Conservation (phyloP, 2,329 filamentous ascomycete genomes). For the Annulohypoxylon truncatum region DNA sequence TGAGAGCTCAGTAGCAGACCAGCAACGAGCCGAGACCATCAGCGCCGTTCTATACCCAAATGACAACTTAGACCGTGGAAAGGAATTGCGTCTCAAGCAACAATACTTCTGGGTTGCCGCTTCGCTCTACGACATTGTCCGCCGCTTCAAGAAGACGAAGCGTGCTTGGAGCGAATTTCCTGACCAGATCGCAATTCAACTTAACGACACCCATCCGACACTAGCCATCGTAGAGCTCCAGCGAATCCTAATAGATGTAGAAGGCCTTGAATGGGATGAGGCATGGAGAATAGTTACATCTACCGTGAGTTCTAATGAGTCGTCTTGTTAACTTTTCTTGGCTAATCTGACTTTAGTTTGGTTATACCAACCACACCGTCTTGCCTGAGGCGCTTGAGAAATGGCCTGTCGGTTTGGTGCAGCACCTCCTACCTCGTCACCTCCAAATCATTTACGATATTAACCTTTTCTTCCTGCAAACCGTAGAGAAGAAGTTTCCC, state of each 20-base stretch:
- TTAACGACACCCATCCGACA: conserved; percentile 98
- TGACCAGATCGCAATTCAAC: conserved; percentile 94
- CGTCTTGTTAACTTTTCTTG: conserved; percentile 21
- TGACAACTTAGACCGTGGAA: conserved; percentile 94
- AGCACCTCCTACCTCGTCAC: conserved; percentile 92
- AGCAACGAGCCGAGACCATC: conserved; percentile 98
- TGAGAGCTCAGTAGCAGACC: conserved; percentile 96
- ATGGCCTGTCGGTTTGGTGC: conserved; percentile 93
- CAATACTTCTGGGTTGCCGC: conserved; percentile 99
- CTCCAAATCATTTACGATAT: conserved; percentile 98
- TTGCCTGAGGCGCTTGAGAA: conserved; percentile 97
- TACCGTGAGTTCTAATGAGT: conserved; percentile 62
- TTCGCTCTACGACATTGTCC: conserved; percentile 94
- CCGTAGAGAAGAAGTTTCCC: conserved; percentile 90
- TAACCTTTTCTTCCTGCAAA: conserved; percentile 92
- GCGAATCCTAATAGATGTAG: conserved; percentile 88
- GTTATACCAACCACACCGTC: conserved; percentile 99
- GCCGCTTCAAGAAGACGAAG: conserved; percentile 97
- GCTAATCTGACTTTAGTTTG: conserved; percentile 67
- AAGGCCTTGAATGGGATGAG: conserved; percentile 92
- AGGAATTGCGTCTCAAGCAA: conserved; percentile 97
- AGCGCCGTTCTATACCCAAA: conserved; percentile 98
- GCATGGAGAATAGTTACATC: conserved; percentile 85
- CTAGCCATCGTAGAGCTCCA: conserved; percentile 96
- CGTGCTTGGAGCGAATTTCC: conserved; percentile 91